A percentile compares a stretch with the other conserved stretches of the same genome.
Conservation (phyloP, 1,139 yeast species). For the Nakaseomyces nivariensis region DNA sequence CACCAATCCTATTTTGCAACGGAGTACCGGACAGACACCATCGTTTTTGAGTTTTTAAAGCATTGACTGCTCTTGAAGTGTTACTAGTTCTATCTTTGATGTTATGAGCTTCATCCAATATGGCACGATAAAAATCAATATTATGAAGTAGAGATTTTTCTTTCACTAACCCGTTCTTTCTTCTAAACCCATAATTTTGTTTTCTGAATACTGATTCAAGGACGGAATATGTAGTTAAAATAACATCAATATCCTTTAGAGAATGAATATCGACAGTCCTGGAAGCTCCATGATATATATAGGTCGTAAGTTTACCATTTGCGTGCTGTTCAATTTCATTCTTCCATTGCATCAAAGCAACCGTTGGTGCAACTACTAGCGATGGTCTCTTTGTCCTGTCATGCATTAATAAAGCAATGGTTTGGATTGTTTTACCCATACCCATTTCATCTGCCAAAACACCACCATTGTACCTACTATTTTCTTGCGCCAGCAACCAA, state of each 20-base stretch:
- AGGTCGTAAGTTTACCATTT: constrained; percentile 53
- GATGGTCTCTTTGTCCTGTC: constrained; percentile 62
- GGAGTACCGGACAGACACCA: constrained; percentile 97
- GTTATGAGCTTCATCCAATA: constrained; percentile 93
- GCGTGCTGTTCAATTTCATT: constrained; percentile 85
- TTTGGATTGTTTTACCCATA: constrained; percentile 97
- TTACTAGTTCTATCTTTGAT: constrained; percentile 90
- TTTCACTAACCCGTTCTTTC: constrained; percentile 60
- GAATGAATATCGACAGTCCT: constrained; percentile 50
- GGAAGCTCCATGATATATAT: constrained; percentile 77
- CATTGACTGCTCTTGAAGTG: constrained; percentile 85
- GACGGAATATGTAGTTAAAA: constrained; percentile 85
- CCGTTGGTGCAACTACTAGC: constrained; percentile 92
- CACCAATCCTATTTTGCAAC: constrained; percentile 90
- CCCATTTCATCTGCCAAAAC: constrained; percentile 99
- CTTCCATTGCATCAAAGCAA: constrained; percentile 96
- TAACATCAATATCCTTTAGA: constrained; percentile 60
- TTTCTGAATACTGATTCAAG: constrained; percentile 80
- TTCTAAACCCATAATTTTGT: constrained; percentile 69
- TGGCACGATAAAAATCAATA: constrained; percentile 75
- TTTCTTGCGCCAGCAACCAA: constrained; percentile 82
- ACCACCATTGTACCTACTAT: constrained; percentile 70
- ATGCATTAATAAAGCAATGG: constrained; percentile 72
- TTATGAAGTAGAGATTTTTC: constrained; percentile 69
- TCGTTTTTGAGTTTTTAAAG: constrained; percentile 56